These are phyloP conservation scores for Ambrosiella beaveri DNA, from an alignment of 2,329 filamentous ascomycete genomes.

Conservation along the genomic window DNA sequence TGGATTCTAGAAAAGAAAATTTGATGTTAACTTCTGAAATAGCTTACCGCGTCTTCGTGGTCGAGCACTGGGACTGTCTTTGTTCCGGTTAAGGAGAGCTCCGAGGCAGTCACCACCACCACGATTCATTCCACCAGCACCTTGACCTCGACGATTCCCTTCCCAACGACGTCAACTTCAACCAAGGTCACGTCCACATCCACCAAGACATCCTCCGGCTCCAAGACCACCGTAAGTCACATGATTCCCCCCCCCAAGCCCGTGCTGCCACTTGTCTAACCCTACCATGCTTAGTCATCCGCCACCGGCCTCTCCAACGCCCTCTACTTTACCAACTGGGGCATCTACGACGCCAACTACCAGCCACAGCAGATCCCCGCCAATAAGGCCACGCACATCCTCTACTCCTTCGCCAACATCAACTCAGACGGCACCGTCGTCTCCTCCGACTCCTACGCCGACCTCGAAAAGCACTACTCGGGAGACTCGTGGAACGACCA, in stretches of 20 bases:
- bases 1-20: not conserved
- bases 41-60: not conserved
- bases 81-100: not conserved
- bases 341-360: conserved; percentile 56
- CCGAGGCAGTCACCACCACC: conserved; percentile 4
- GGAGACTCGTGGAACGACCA: conserved; percentile 40
- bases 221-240: not conserved
- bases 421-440: conserved; percentile 15
- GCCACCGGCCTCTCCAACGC: conserved; percentile 21
- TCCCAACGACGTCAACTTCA: not conserved
- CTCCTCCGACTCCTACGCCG: conserved; percentile 45
- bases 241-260: not conserved
- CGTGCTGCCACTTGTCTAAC: not conserved
- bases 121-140: conserved; percentile 1
- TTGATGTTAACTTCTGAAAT: not conserved
- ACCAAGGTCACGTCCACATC: not conserved
- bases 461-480: conserved; percentile 51
- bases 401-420: conserved; percentile 31
- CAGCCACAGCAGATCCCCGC: conserved; percentile 51
- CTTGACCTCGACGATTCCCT: conserved; percentile 5
- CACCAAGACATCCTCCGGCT: not conserved
- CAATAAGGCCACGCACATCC: conserved; percentile 51
- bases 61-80: not conserved
- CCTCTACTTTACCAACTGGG: conserved; percentile 39
- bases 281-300: not conserved